Percentiles rank a stretch among this genome's conserved stretches.
phyloP scores from a whole-genome alignment of 2,329 filamentous ascomycete species.

The Penicillium vulpinum region DNA sequence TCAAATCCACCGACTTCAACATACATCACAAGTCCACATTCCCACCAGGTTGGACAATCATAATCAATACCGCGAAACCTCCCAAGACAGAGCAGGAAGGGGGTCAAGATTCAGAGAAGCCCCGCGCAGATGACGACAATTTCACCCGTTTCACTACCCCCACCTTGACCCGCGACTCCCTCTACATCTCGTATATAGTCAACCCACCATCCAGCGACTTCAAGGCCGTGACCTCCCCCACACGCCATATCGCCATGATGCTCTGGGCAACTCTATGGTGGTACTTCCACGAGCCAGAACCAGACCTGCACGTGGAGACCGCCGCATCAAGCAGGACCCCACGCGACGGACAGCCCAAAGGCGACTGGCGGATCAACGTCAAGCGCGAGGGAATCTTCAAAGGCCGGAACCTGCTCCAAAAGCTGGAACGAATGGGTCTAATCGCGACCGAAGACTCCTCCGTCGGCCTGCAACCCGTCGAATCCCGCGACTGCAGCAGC shows the following conservation, averaged over 20 bases:
- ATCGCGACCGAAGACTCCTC: conserved; percentile 73
- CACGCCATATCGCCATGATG: conserved; percentile 93
- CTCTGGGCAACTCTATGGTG: conserved; percentile 91
- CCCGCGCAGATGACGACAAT: conserved; percentile 33
- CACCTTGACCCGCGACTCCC: conserved; percentile 73
- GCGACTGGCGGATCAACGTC: conserved; percentile 84
- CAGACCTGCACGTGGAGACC: conserved; percentile 63
- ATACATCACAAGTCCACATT: conserved; percentile 60
- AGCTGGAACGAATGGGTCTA: conserved; percentile 90
- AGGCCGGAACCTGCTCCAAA: conserved; percentile 77
- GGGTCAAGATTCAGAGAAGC: conserved; percentile 13
- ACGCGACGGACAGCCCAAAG: conserved; percentile 68
- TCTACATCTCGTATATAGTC: conserved; percentile 91
- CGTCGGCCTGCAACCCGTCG: conserved; percentile 63
- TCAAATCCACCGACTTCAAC: conserved; percentile 78
- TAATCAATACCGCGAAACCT: conserved; percentile 67
- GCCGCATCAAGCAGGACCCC: conserved; percentile 66
- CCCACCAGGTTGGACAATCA: conserved; percentile 86
- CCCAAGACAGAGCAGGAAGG: conserved; percentile 31
- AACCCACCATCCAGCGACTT: conserved; percentile 78
- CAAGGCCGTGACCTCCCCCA: conserved; percentile 76
- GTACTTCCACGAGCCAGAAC: conserved; percentile 91
- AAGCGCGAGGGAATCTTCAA: conserved; percentile 85
- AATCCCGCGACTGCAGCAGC: conserved; percentile 62
- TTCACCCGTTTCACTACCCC: conserved; percentile 64